Evolutionary conservation across 257 asterid species (phyloP).

Genomic region (Nicotiana undulata): DNA sequence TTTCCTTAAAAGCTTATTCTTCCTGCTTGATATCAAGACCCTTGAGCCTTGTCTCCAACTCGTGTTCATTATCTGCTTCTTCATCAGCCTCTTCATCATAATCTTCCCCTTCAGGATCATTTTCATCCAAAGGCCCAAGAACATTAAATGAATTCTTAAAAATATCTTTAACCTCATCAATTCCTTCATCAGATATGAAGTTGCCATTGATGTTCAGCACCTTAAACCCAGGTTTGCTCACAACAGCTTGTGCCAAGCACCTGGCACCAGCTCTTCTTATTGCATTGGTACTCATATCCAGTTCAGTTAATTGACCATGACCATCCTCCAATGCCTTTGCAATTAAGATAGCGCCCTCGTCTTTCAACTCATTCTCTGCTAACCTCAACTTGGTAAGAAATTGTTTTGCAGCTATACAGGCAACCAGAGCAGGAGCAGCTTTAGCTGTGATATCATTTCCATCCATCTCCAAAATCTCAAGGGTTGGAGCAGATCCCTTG

Average conservation of each 20-base stretch:
- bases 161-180: slow-evolving; percentile 71
- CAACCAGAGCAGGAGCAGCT: slow-evolving; percentile 71
- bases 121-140: slow-evolving; percentile 86
- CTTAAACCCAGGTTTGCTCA: slow-evolving; percentile 52
- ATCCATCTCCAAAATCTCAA: slow-evolving; percentile 77
- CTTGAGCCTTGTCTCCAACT: slow-evolving; percentile 71
- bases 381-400: slow-evolving; percentile 58
- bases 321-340: slow-evolving; percentile 83
- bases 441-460: slow-evolving; percentile 85
- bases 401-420: slow-evolving; percentile 65
- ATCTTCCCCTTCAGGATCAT: slow-evolving; percentile 93
- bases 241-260: slow-evolving; percentile 73
- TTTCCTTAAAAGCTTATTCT: slow-evolving; percentile 20
- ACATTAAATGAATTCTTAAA: slow-evolving; percentile 53
- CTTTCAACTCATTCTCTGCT: slow-evolving; percentile 81
- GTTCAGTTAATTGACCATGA: slow-evolving; percentile 62
- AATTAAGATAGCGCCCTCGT: slow-evolving; percentile 84
- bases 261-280: slow-evolving; percentile 91
- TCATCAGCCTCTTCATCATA: slow-evolving; percentile 62
- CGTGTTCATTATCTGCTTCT: slow-evolving; percentile 36
- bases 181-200: slow-evolving; percentile 88
- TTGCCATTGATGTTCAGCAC: slow-evolving; percentile 71
- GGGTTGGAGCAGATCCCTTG: slow-evolving; percentile 57
- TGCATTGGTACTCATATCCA: slow-evolving; percentile 64
- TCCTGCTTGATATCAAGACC: slow-evolving; percentile 72